Conservation (phyloP, 345 rosid genomes). For the Acer campestre region DNA sequence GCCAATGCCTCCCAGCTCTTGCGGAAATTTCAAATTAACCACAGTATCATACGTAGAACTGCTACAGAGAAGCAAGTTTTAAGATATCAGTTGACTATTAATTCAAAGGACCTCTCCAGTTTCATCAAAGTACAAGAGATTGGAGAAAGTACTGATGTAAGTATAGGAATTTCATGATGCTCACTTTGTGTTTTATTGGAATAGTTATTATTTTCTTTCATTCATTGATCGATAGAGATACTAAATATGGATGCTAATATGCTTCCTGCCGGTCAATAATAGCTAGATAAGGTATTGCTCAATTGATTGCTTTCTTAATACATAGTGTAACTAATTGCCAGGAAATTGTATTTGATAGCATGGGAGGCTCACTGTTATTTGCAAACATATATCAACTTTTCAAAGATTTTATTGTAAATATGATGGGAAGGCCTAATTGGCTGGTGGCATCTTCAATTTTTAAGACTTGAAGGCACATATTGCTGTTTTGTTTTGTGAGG, state of each 20-base stretch:
- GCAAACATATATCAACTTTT: neutral
- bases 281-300: neutral
- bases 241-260: neutral
- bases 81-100: conserved; percentile 49
- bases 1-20: conserved; percentile 50
- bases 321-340: neutral
- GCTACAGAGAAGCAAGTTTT: conserved; percentile 44
- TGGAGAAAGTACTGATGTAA: conserved; percentile 53
- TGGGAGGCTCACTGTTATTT: neutral
- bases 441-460: neutral
- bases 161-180: conserved; percentile 24
- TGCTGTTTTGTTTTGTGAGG: neutral
- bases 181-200: neutral
- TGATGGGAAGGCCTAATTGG: neutral
- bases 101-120: conserved; percentile 51
- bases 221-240: conserved; percentile 3
- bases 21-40: conserved; percentile 60
- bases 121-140: conserved; percentile 53
- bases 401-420: neutral
- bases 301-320: neutral
- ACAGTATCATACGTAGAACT: conserved; percentile 41
- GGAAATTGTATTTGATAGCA: neutral
- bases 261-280: neutral
- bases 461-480: neutral
- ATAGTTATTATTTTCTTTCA: neutral